A percentile compares a stretch with the other conserved stretches of the same genome.
phyloP scores from a whole-genome alignment of 2,329 filamentous ascomycete species.

The Diaporthe sp. region DNA sequence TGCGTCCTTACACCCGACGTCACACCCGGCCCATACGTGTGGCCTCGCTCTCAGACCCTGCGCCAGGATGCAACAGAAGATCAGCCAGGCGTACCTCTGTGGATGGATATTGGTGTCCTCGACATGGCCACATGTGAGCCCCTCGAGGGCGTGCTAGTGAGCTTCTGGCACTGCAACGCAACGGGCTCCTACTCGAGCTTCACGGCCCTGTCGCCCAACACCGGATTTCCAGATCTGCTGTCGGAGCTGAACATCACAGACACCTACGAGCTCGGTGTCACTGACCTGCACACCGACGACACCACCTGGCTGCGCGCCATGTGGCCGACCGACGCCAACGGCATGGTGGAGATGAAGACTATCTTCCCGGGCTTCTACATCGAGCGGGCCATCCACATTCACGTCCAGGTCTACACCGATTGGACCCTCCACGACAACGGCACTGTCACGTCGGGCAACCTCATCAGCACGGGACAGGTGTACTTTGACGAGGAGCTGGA shows the following conservation, averaged over 20 bases:
- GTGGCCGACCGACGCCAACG: conserved; percentile 24
- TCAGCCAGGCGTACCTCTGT: conserved; percentile 26
- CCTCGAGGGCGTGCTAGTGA: conserved; percentile 18
- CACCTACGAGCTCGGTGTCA: conserved; percentile 15
- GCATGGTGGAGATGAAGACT: conserved; percentile 28
- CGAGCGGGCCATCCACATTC: conserved; percentile 27
- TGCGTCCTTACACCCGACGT: conserved; percentile 30
- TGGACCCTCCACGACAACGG: conserved; percentile 24
- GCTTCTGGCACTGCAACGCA: conserved; percentile 32
- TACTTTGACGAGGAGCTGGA: conserved; percentile 22
- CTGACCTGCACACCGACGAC: conserved; percentile 26
- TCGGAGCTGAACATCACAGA: conserved; percentile 18
- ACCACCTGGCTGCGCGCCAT: conserved; percentile 23
- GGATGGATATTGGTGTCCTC: conserved; percentile 27
- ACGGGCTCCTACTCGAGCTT: conserved; percentile 26
- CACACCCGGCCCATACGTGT: conserved; percentile 30
- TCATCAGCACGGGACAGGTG: conserved; percentile 14
- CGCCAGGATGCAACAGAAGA: conserved; percentile 30
- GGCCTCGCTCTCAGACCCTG: conserved; percentile 27
- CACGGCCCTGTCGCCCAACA: conserved; percentile 23
- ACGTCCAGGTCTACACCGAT: conserved; percentile 26
- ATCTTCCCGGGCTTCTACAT: conserved; percentile 27
- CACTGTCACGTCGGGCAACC: conserved; percentile 15
- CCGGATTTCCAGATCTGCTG: not conserved
- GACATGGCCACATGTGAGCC: conserved; percentile 32